Conservation (phyloP, 495 filamentous ascomycete species). For the Aspergillus asperescens region DNA sequence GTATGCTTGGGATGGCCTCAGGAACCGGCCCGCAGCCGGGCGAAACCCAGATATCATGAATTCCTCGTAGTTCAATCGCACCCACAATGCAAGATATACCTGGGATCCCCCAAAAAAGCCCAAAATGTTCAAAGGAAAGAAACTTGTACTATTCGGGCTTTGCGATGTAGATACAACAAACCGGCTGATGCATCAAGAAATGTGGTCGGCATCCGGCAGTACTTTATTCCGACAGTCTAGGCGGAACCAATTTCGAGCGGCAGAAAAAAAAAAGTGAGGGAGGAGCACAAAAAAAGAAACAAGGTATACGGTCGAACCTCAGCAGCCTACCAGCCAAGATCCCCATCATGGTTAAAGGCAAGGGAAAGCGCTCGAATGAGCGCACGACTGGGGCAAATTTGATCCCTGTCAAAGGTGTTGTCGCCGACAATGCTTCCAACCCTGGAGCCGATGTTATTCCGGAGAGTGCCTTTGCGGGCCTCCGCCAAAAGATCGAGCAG, state of each 20-base stretch:
- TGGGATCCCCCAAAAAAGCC: background rate
- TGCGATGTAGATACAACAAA: background rate
- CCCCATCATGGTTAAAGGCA: constrained; percentile 35
- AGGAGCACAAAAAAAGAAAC: constrained; percentile 23
- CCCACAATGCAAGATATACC: background rate
- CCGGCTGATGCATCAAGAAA: constrained; percentile 15
- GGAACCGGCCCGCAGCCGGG: constrained; percentile 22
- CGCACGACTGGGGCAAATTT: constrained; percentile 32
- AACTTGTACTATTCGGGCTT: no score
- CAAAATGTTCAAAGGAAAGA: no score
- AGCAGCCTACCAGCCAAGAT: constrained; percentile 17
- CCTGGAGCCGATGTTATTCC: constrained; percentile 31
- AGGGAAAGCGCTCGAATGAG: constrained; percentile 38
- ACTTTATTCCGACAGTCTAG: constrained; percentile 29
- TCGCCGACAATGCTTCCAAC: constrained; percentile 20
- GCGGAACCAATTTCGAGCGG: constrained; percentile 18
- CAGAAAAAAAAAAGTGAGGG: constrained; percentile 29
- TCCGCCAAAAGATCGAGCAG: constrained; percentile 61
- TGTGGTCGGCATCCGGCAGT: constrained; percentile 15
- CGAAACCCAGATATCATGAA: constrained; percentile 25
- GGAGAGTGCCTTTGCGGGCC: constrained; percentile 54
- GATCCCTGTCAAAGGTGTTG: constrained; percentile 15
- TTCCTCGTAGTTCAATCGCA: constrained; percentile 2
- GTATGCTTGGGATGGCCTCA: constrained; percentile 19
- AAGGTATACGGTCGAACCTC: background rate